phyloP scores from a whole-genome alignment of 78 protist genomes.

The Chrysochromulina parva region DNA sequence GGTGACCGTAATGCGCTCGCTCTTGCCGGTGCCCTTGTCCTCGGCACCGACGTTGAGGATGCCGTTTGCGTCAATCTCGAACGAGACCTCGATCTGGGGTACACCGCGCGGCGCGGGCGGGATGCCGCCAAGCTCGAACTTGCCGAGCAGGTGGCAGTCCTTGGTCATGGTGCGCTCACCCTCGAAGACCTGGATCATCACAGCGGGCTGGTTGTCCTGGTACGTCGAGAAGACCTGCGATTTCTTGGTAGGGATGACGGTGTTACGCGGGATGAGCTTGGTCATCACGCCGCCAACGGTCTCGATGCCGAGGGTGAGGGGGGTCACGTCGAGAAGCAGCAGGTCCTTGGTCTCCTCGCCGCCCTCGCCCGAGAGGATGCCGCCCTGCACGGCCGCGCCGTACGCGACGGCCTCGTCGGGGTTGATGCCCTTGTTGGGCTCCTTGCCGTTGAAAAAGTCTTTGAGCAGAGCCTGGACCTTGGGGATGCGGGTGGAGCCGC shows the following conservation, averaged over 20 bases:
- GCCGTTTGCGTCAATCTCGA: constrained; percentile 91
- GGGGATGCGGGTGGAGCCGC: constrained; percentile 99
- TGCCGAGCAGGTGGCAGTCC: constrained; percentile 92
- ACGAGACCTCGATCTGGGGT: constrained; percentile 86
- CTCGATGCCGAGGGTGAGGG: constrained; percentile 97
- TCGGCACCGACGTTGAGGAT: constrained; percentile 91
- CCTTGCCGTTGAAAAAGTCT: constrained; percentile 98
- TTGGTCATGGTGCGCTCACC: constrained; percentile 96
- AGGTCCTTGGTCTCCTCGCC: constrained; percentile 67
- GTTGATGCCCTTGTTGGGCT: constrained; percentile 94
- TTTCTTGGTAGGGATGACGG: constrained; percentile 95
- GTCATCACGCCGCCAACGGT: constrained; percentile 97
- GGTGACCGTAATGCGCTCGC: constrained; percentile 88
- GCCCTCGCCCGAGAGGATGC: constrained; percentile 87
- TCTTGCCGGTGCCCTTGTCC: constrained; percentile 89
- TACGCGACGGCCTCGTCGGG: constrained; percentile 99
- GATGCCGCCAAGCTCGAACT: constrained; percentile 84
- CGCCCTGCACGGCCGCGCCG: constrained; percentile 99
- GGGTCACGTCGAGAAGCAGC: constrained; percentile 90
- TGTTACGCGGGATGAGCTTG: constrained; percentile 86
- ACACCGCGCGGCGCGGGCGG: constrained; percentile 83
- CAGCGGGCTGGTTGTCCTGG: constrained; percentile 93
- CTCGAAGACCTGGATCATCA: constrained; percentile 93
- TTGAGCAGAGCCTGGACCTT: constrained; percentile 92
- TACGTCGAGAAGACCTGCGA: constrained; percentile 94